Percentiles rank a stretch among this genome's conserved stretches.
Conservation (phyloP, 1,284 basidiomycete genomes). For the Microbotryomycetes sp. region DNA sequence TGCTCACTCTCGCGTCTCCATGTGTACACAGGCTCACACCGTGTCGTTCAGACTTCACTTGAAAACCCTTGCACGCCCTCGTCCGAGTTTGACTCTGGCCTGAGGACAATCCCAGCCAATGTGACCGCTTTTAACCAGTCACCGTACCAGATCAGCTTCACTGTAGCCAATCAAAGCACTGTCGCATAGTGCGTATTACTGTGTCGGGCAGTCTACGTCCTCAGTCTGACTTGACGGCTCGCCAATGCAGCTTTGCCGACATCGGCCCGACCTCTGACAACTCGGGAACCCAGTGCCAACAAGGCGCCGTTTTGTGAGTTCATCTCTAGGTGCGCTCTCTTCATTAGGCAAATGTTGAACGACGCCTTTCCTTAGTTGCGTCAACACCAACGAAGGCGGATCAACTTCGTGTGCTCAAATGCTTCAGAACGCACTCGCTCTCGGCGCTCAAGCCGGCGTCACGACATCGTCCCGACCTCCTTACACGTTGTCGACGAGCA, state of each 20-base stretch:
- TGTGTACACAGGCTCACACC: not conserved
- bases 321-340: too few relatives aligned
- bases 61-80: not conserved
- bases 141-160: not conserved
- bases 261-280: not conserved
- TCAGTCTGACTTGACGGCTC: not conserved
- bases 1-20: too few relatives aligned
- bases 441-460: not conserved
- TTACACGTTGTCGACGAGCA: not conserved
- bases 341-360: too few relatives aligned
- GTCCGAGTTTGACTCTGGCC: not conserved
- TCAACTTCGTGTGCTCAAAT: not conserved
- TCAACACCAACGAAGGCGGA: not conserved
- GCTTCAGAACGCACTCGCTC: not conserved
- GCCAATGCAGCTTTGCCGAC: not conserved
- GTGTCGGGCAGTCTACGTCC: not conserved
- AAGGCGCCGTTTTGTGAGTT: not conserved
- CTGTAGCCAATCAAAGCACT: not conserved
- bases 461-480: not conserved
- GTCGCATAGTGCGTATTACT: not conserved
- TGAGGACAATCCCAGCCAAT: not conserved
- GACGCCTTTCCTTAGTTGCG: not conserved
- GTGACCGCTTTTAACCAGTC: not conserved
- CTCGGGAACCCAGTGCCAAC: not conserved
- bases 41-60: not conserved